phyloP scores from a whole-genome alignment of 2,329 filamentous ascomycete genomes.

The Akanthomyces uredinophilus region DNA sequence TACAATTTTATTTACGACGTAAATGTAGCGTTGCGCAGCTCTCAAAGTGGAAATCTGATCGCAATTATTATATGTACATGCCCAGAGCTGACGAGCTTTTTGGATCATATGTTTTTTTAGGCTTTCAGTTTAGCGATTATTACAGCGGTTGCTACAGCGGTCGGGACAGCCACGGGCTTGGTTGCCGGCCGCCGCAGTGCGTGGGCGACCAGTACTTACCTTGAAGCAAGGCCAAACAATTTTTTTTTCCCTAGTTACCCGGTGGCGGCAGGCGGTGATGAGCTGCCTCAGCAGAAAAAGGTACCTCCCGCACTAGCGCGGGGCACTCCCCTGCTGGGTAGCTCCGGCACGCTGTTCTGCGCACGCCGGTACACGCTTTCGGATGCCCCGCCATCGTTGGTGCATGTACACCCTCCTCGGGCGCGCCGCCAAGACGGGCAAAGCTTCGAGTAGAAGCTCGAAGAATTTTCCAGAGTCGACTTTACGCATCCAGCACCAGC shows the following conservation, averaged over 20 bases:
- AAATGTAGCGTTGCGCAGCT: background rate
- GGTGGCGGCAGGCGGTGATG: background rate
- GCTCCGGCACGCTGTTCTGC: background rate
- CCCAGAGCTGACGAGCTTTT: background rate
- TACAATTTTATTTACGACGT: background rate
- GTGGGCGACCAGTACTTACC: background rate
- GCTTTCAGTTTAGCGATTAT: background rate
- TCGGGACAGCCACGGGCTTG: background rate
- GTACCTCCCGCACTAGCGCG: background rate
- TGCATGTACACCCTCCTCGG: constrained; percentile 17
- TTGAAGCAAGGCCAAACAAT: background rate
- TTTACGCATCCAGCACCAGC: background rate
- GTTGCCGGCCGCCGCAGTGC: background rate
- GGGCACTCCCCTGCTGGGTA: background rate
- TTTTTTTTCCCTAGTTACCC: background rate
- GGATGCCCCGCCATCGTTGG: constrained; percentile 10
- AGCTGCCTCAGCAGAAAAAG: background rate
- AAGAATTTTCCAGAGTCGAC: constrained; percentile 24
- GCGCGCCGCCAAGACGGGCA: background rate
- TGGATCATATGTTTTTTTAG: background rate
- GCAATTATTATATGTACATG: background rate
- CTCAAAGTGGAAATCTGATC: background rate
- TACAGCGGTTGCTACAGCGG: background rate
- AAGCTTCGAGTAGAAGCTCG: constrained; percentile 20
- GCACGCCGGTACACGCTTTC: background rate